Evolutionary conservation across 805 yeast genomes (phyloP), one percentile per base, ranked within the genome.

Genomic region (Metschnikowia kunwiensis): DNA sequence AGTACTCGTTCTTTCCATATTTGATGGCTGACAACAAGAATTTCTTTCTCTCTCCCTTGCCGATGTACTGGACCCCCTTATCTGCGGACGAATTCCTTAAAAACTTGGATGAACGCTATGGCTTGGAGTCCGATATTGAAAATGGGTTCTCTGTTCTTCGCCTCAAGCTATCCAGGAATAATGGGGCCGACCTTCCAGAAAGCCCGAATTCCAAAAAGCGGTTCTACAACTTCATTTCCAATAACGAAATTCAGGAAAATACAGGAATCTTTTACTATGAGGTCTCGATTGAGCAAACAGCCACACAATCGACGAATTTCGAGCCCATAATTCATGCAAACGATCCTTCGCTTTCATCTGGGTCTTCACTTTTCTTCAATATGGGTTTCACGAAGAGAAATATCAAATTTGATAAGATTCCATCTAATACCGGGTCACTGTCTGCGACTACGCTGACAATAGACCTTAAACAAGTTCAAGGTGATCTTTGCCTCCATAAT

Each of bases 191-290:
- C 5, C 23, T 24, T 7, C 9, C n/a, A 1, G 30, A 30, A 11
- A 19, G 13, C 8, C 25, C 15, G 16, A 10, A 36, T 7, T 20
- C 30, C 32, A 43, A 39, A 24, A 43, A 43, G 16, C 49, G 54
- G 19, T 63, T 51, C 46, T 58, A 47, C 46, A 68, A 68, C 46
- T 68, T 68, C 44, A 58, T 68, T 16, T 44, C 68, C 10, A 65
- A 68, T 37, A 58, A 59, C 33, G 58, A 62, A 4, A 53, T 68
- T 5, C 40, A 46, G 12, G 50, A 62, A 3, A 48, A 60, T 3
- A 51, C 60, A 2, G 72, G 74, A 1, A 42, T 68, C 1, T 68
- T 53, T 44, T 68, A 68, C 43, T 68, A 66, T 43, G 74, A 68
- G 41, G 58, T 64, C 4, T 61, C 58, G 36, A 52, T 67, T 9